Base-by-base conservation (phyloP, 148 eudicot genomes). In the Vaccinium darrowii region DNA sequence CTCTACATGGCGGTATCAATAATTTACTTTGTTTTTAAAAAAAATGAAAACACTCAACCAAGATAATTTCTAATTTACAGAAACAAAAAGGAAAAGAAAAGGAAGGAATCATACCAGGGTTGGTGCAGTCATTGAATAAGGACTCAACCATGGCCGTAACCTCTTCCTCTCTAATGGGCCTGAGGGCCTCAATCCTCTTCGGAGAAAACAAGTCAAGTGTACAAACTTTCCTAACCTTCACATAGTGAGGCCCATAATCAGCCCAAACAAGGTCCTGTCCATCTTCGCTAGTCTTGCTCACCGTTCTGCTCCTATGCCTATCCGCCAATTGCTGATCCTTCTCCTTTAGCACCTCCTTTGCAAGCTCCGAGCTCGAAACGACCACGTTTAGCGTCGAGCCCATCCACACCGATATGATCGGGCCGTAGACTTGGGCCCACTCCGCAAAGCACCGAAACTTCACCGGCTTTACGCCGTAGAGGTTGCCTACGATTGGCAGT, bases 111-210 rank as follows among this genome's bases (percentile, higher is more conserved):
- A 13, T 90, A 95, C 98, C 96, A 82, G 93, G 88, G 71, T 76
- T 21, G n/a, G 84, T 60, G 86, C 88, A 90, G 80, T 92, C 90
- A 49, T 86, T 89, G 81, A 83, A 93, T 58, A 94, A 85, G 14
- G 94, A 87, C 63, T 95, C 94, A 86, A 95, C 89, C 98, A 94
- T 94, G 83, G 95, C 98, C 53, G 95, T 92, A n/a, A 94, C 95
- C 74, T 95, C 98, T 84, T 94, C 98, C 76, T 95, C 98, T 54
- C 98, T 87, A 84, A 95, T 89, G 27, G 97, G 97, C 82, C 95
- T 84, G 30, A 95, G 86, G 15, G 90, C 89, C 33, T 95, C 98
- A 78, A 95, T 90, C 50, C 95, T 89, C 90, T 91, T 95, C 7
- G 91, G 91, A 8, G 97, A 82, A 50, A 95, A 95, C 23, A 95